Percentiles rank a stretch among this genome's conserved stretches.
Evolutionary conservation across 148 eudicot species (phyloP).

Genomic region (Cornus kousa): DNA sequence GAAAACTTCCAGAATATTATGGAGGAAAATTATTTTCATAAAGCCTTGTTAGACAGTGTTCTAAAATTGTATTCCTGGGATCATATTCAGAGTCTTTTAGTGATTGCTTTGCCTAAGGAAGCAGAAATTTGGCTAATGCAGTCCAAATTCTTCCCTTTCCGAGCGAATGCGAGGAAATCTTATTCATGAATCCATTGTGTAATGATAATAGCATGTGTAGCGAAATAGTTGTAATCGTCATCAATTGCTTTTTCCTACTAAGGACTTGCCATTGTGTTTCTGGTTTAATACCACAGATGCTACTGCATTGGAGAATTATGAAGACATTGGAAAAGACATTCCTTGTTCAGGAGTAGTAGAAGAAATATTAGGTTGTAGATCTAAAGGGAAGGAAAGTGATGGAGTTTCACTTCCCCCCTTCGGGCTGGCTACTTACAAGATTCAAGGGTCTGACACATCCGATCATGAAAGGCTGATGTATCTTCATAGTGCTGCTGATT

Average conservation of each 20-base stretch:
- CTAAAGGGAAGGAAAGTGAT: too few species aligned
- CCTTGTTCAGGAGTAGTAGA: neutral
- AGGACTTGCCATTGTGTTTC: neutral
- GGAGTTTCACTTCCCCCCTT: too few species aligned
- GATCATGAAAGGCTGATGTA: constrained; percentile 13
- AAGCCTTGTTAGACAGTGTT: too few species aligned
- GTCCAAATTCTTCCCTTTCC: neutral
- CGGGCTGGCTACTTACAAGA: constrained; percentile 15
- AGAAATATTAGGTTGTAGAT: too few species aligned
- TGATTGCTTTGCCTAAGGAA: too few species aligned
- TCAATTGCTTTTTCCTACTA: neutral
- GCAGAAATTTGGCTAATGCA: neutral
- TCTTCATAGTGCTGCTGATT: constrained; percentile 28
- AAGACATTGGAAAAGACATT: neutral
- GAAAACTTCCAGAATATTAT: too few species aligned
- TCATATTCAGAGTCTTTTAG: too few species aligned
- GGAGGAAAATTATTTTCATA: too few species aligned
- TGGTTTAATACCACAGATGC: constrained; percentile 2
- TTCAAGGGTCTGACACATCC: neutral
- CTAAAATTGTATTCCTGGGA: too few species aligned
- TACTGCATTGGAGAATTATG: neutral
- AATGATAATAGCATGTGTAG: neutral
- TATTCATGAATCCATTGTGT: neutral
- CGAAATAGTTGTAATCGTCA: neutral
- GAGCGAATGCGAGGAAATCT: neutral